Evolutionary conservation across 495 filamentous ascomycete genomes (phyloP).

Genomic region (Penicillium coprophilum): DNA sequence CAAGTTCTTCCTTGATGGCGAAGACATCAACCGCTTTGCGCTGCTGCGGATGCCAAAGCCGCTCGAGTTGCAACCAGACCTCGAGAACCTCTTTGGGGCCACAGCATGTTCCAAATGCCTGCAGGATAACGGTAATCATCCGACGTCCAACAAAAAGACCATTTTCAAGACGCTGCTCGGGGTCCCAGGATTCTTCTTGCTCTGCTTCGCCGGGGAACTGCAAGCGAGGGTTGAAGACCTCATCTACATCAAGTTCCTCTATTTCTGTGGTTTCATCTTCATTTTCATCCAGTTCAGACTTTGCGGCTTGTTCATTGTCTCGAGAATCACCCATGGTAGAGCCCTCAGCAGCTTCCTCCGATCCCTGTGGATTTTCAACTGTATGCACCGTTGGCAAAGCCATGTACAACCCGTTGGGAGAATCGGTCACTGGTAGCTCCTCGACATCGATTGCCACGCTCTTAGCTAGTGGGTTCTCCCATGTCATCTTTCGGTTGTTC

Average conservation of each 20-base stretch:
- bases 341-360: neutral
- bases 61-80: slow-evolving; percentile 44
- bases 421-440: slow-evolving; percentile 12
- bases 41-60: slow-evolving; percentile 42
- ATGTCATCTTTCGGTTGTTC: slow-evolving; percentile 23
- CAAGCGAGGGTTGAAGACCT: slow-evolving; percentile 16
- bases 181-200: slow-evolving; percentile 10
- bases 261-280: slow-evolving; percentile 4
- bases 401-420: slow-evolving; percentile 30
- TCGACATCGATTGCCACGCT: slow-evolving; percentile 8
- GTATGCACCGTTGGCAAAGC: slow-evolving; percentile 25
- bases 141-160: slow-evolving; percentile 45
- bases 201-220: slow-evolving; percentile 8
- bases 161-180: slow-evolving; percentile 39
- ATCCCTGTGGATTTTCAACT: neutral
- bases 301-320: neutral
- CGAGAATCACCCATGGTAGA: neutral
- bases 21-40: slow-evolving; percentile 40
- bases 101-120: slow-evolving; percentile 45
- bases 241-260: slow-evolving; percentile 24
- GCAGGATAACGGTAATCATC: slow-evolving; percentile 42
- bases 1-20: slow-evolving; percentile 42
- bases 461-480: slow-evolving; percentile 41
- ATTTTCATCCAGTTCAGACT: neutral
- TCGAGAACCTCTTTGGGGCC: slow-evolving; percentile 40